Base-by-base conservation (phyloP, 2,329 filamentous ascomycete genomes). In the Diaporthe australafricana region DNA sequence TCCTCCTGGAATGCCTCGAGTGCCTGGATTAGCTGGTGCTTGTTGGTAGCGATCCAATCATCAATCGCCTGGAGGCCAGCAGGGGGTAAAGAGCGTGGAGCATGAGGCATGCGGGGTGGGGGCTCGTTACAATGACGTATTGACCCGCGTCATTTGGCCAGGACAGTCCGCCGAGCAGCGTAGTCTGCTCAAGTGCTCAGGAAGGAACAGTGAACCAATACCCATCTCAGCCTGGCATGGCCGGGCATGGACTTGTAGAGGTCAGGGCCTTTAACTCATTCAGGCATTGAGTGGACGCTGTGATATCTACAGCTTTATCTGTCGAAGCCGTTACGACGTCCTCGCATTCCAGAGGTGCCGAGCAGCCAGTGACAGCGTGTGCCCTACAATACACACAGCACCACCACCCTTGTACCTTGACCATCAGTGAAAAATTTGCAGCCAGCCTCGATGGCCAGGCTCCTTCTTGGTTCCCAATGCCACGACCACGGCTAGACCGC, bases 71-170 rank as follows among this genome's bases (percentile, higher is more conserved):
- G 52, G 62, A 45, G 45, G 45, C 1, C 9, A 12, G 11, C 27
- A 38, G 11, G 22, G 45, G 3, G 25, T 27, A 16, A 35, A 32
- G 30, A n/a, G n/a, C 20, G 27, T 5, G 47, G 40, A 35, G 48
- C 35, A 48, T 35, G 27, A n/a, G 62, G 62, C 27, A 47, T 38
- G 45, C 56, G 42, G 42, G 2, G 56, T 45, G 42, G 45, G 47
- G 30, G 22, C 30, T 6, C 20, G n/a, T 14, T 32, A 8, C 20
- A 27, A 69, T 69, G 66, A 69, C 66, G 66, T 69, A 69, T 42
- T 11, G 66, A 48, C 20, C 53, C 40, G 66, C 66, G 66, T 69
- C 66, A 69, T 69, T 45, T 11, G 17, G 30, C 25, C n/a, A 35
- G 32, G 32, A 35, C 32, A 35, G 32, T 35, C 32, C 9, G 9